Conservation (phyloP, 164 flowering plant genomes). For the Kalanchoe fedtschenkoi region DNA sequence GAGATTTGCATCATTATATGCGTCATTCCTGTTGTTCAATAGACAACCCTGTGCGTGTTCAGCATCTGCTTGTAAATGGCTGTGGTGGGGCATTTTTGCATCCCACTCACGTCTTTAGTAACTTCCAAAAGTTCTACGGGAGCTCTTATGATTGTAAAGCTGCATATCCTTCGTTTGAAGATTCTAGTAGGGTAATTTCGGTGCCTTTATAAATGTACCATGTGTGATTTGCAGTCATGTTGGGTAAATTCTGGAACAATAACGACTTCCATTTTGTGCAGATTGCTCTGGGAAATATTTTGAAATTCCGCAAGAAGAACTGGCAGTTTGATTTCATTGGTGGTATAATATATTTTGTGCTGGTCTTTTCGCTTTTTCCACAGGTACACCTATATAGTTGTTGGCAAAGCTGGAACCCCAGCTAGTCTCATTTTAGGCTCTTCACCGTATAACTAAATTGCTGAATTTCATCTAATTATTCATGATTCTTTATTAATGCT, state of each 20-base stretch:
- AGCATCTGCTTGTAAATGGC: slow-evolving; percentile 94
- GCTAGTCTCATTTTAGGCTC: background rate
- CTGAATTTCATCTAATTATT: background rate
- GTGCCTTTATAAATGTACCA: background rate
- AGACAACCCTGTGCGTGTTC: slow-evolving; percentile 68
- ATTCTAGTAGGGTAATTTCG: slow-evolving; percentile 76
- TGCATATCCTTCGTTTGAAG: slow-evolving; percentile 95
- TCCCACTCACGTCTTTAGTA: slow-evolving; percentile 90
- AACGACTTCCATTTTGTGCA: slow-evolving; percentile 21
- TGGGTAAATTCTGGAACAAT: background rate
- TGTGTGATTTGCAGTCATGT: background rate
- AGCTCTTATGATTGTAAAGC: slow-evolving; percentile 64
- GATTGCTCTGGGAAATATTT: slow-evolving; percentile 96
- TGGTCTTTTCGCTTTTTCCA: slow-evolving; percentile 85
- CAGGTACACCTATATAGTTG: slow-evolving; percentile 37
- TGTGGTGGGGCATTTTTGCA: slow-evolving; percentile 99
- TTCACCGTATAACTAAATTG: background rate
- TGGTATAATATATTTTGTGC: slow-evolving; percentile 84
- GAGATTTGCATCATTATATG: slow-evolving; percentile 99
- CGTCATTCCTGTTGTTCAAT: slow-evolving; percentile 76
- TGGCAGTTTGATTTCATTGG: slow-evolving; percentile 99
- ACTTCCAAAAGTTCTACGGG: slow-evolving; percentile 53
- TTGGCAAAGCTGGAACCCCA: too few relatives aligned
- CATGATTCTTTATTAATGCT: background rate
- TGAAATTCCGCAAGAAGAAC: slow-evolving; percentile 94